These are phyloP conservation scores for Arthrinium puccinioides DNA, from an alignment of 2,329 filamentous ascomycete species.

Conservation along the genomic window DNA sequence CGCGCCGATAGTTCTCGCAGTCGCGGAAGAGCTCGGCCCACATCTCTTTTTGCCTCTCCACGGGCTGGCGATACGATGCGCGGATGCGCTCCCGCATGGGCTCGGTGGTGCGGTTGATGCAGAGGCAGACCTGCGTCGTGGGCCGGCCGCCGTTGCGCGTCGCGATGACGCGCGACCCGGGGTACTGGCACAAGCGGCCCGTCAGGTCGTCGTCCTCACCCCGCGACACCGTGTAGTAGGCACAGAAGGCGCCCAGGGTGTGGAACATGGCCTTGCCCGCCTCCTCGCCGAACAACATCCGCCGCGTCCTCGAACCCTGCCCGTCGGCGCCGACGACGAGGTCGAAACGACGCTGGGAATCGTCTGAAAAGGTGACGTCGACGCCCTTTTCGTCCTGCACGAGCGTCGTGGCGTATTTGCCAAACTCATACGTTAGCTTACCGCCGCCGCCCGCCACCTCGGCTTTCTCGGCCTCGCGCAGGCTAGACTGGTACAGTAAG, in stretches of 20 bases:
- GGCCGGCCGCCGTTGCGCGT: constrained; percentile 26
- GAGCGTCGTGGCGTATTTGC: constrained; percentile 19
- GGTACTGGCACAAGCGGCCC: constrained; percentile 25
- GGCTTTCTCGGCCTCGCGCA: constrained; percentile 13
- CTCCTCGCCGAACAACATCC: constrained; percentile 23
- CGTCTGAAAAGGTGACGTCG: constrained; percentile 34
- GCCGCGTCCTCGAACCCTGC: constrained; percentile 39
- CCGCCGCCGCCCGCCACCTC: constrained; percentile 10
- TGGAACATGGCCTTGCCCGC: constrained; percentile 18
- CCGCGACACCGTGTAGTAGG: constrained; percentile 32
- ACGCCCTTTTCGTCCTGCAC: constrained; percentile 25
- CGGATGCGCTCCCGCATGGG: constrained; percentile 2
- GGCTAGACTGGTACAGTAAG: constrained; percentile 37
- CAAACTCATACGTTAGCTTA: constrained; percentile 24
- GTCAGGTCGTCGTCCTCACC: constrained; percentile 19
- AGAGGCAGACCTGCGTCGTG: constrained; percentile 28
- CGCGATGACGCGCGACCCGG: constrained; percentile 28
- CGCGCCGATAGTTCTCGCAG: constrained; percentile 11
- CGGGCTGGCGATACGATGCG: constrained; percentile 7
- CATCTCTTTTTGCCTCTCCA: constrained; percentile 12
- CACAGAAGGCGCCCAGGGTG: constrained; percentile 23
- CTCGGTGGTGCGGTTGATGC: constrained; percentile 16
- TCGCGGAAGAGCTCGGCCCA: constrained; percentile 25
- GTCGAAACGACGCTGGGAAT: constrained; percentile 34
- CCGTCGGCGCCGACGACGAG: constrained; percentile 50